Conservation (phyloP, 2,329 filamentous ascomycete species). For the Fusarium sp. region DNA sequence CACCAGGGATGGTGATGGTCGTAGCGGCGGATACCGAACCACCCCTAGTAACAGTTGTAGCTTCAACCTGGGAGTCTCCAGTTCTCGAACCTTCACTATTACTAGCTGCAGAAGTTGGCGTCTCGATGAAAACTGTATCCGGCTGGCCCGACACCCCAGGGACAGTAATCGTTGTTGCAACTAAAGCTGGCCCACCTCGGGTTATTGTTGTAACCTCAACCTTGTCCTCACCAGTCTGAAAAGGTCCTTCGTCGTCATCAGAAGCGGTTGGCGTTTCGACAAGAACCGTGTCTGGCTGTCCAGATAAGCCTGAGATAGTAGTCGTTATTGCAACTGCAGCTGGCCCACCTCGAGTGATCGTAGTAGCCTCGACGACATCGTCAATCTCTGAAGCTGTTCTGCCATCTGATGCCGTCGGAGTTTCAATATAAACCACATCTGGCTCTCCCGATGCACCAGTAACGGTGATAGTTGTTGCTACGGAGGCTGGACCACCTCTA, state of each 20-base stretch:
- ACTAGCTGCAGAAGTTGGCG: not conserved
- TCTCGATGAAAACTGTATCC: not conserved
- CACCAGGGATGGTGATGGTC: not conserved
- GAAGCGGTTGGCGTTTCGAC: not conserved
- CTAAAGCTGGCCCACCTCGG: not conserved
- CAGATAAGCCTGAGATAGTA: not conserved
- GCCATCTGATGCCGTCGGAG: not conserved
- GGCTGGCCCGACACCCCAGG: not conserved
- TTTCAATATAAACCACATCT: not conserved
- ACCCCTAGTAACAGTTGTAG: not conserved
- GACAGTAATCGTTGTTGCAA: not conserved
- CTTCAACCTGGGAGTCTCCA: not conserved
- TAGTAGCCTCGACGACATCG: not conserved
- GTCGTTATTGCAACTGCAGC: not conserved
- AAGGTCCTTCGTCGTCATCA: too few relatives aligned
- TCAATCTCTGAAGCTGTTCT: not conserved
- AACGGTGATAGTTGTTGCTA: not conserved
- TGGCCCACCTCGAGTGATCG: not conserved
- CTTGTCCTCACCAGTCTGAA: rapidly evolving
- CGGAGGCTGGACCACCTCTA: not conserved
- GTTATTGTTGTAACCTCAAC: not conserved
- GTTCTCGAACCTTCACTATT: not conserved
- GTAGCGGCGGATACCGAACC: not conserved
- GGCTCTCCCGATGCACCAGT: not conserved
- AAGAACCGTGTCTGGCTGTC: not conserved